Base-by-base conservation (phyloP, 192 early-diverging fungal genomes). In the Entomortierella beljakovae region DNA sequence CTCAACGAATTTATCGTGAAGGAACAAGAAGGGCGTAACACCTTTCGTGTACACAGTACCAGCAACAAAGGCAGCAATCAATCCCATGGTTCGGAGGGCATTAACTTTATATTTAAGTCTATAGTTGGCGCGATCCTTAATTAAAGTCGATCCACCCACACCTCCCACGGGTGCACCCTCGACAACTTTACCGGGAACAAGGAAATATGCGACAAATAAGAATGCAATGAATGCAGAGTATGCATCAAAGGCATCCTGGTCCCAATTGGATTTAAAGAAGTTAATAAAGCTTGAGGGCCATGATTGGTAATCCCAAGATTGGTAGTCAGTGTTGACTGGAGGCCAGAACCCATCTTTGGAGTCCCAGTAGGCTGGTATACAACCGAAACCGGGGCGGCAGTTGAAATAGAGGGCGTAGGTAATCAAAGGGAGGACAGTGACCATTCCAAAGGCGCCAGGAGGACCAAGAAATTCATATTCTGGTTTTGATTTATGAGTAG, bases 21-120 rank as follows among this genome's bases (percentile, higher is more conserved):
- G 84, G 88, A 94, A 97, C 33, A 96, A 68, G 63, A 95, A 88
- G 3, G 92, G 87, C 23, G 25, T 73, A 0, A 72, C 34, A 35
- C 96, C 96, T 52, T 85, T 74, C 33, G 60, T 46, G 53, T 59
- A 65, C 42, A 85, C 65, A 1, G 82, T 84, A 38, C 74, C 79
- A 6, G 64, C 26, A 9, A 89, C 71, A 61, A 84, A 40, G 35
- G 68, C 61, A 28, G 72, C 67, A 25, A 92, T 88, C 62, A 90
- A 76, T 43, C 87, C 57, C 61, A 90, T 48, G 23, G 89, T 88
- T 53, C 88, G 65, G 29, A 94, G 85, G 64, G 89, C 92, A 80
- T 98, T 99, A 70, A 96, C 87, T 60, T 90, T 91, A 83, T 99
- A 99, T 50, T 73, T 72, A 37, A 99, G 86, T 25, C 77, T 87